A percentile compares a stretch with the other conserved stretches of the same genome.
These are phyloP conservation scores for Dioscorea alata DNA, from an alignment of 106 monocot species.

Conservation along the genomic window DNA sequence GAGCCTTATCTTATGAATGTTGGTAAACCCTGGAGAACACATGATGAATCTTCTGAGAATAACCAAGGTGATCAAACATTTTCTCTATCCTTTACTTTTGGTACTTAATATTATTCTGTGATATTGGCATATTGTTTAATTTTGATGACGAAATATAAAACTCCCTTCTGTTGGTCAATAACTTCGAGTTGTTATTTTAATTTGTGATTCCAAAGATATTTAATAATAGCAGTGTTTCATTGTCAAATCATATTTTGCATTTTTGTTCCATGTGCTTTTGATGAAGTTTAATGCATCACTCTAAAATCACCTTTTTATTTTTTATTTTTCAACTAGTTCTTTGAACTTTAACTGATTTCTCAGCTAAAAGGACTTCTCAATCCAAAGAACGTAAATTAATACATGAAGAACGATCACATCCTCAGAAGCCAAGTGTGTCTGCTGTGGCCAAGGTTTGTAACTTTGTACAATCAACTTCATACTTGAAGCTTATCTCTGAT, in stretches of 20 bases:
- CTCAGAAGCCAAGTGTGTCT: slow-evolving; percentile 15
- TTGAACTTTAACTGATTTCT: slow-evolving; percentile 1
- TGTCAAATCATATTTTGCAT: too few species aligned
- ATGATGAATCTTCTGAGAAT: slow-evolving; percentile 15
- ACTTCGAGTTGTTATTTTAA: too few species aligned
- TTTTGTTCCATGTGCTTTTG: too few species aligned
- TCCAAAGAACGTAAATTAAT: slow-evolving; percentile 19
- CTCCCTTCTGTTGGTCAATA: too few species aligned
- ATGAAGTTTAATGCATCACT: too few species aligned
- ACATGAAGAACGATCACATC: slow-evolving; percentile 19
- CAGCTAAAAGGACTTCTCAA: slow-evolving; percentile 23
- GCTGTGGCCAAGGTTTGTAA: slow-evolving; percentile 6
- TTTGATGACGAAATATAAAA: too few species aligned
- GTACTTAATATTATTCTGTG: too few species aligned
- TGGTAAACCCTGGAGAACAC: slow-evolving; percentile 87
- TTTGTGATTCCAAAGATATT: too few species aligned
- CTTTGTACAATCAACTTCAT: not conserved
- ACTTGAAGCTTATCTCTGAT: not conserved
- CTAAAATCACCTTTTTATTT: not conserved
- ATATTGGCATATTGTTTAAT: too few species aligned
- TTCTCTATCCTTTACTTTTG: not conserved
- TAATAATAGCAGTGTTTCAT: too few species aligned
- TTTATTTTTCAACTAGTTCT: not conserved
- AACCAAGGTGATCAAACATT: slow-evolving; percentile 29
- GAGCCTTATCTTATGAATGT: slow-evolving; percentile 86